Base-by-base conservation (phyloP, 2,329 filamentous ascomycete genomes). In the Talaromyces sp. region DNA sequence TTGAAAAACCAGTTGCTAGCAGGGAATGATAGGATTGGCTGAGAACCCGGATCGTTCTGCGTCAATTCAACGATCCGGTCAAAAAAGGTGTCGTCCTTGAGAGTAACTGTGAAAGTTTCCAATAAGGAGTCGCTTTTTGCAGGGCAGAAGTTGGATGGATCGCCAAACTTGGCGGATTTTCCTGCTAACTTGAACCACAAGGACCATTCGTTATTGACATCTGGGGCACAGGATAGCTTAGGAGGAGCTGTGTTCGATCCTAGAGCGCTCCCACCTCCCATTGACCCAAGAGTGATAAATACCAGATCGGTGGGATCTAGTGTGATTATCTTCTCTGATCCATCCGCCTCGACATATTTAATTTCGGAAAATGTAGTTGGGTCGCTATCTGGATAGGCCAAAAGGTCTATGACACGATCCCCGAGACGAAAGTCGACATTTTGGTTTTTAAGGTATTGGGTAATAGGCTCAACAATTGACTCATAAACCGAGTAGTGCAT, bases 1-100 rank as follows among this genome's bases (percentile, higher is more conserved):
- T 69, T 75, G 59, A 79, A 61, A 10, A 75, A 65, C 77, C 77
- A 79, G 30, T 68, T 70, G 62, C 72, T 76, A 60, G 76, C 73
- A 47, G 72, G 70, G 28, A 75, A 66, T 0, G 72, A 74, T 31
- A 78, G 70, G 8, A 76, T 69, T 51, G 75, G 73, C 14, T 75
- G 71, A 0, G 75, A 74, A 4, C 73, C 72, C 1, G 74, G 69
- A 18, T 69, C 66, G 56, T 75, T 72, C 53, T 70, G 70, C 36
- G 75, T 72, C 65, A 70, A 68, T 3, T 68, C 65, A 2, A 61
- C 56, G 53, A 64, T 66, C 9, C 64, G 60, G 1, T 67, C 56
- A 12, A 73, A 66, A 59, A 77, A 71, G 14, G 67, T 63, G 9
- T 68, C 63, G 5, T 67, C 63, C 47, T 71, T 68, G 23, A 77